Evolutionary conservation across 768 basidiomycete species (phyloP).

Genomic region (Hydnum rufescens): DNA sequence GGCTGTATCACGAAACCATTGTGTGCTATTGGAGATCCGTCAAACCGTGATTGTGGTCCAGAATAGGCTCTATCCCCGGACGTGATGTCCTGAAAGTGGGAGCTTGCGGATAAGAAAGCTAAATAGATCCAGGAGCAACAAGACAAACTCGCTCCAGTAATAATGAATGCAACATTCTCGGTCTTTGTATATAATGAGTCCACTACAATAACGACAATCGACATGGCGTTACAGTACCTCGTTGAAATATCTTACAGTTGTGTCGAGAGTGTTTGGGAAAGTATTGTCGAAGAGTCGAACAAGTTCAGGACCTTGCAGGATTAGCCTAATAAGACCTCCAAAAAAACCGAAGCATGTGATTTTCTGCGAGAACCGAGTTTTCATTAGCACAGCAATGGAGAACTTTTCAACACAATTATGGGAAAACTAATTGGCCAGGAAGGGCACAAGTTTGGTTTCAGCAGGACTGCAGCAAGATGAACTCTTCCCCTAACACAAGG

Average conservation of each 20-base stretch:
- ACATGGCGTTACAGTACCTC: slow-evolving; percentile 19
- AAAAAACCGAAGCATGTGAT: too few relatives aligned
- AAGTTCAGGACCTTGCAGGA: slow-evolving; percentile 58
- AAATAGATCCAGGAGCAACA: too few relatives aligned
- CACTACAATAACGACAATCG: background rate
- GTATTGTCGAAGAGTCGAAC: slow-evolving; percentile 67
- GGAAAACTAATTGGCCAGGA: too few relatives aligned
- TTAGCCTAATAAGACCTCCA: too few relatives aligned
- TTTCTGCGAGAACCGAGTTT: too few relatives aligned
- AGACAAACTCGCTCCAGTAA: slow-evolving; percentile 39
- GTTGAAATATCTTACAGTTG: slow-evolving; percentile 59
- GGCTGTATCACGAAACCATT: slow-evolving; percentile 67
- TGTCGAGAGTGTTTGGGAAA: slow-evolving; percentile 67
- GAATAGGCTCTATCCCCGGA: slow-evolving; percentile 23
- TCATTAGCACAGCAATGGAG: too few relatives aligned
- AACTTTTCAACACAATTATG: too few relatives aligned
- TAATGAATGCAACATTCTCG: slow-evolving; percentile 58
- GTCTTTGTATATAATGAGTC: slow-evolving; percentile 15
- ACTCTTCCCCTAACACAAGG: too few relatives aligned
- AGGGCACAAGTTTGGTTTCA: too few relatives aligned
- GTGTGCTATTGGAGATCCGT: slow-evolving; percentile 29
- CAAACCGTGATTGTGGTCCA: too few relatives aligned
- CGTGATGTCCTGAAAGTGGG: slow-evolving; percentile 42
- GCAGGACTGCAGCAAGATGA: too few relatives aligned
- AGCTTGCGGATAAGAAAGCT: background rate